phyloP scores from a whole-genome alignment of 176 grass and related monocot species.

The Guadua angustifolia region DNA sequence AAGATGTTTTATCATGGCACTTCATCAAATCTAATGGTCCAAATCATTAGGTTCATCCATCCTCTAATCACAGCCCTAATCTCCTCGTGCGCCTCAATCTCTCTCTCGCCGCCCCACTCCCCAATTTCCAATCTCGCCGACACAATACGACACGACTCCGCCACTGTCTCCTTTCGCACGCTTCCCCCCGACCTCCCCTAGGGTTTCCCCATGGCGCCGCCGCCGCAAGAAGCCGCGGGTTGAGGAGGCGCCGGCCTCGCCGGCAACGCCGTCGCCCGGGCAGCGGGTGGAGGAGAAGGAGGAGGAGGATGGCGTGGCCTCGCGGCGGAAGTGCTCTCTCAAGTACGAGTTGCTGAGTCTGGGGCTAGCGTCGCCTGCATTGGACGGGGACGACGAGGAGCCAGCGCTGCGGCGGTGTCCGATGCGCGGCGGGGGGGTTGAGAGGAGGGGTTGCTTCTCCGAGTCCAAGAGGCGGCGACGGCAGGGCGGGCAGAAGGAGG shows the following conservation, averaged over 20 bases:
- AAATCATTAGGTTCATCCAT: too few relatives aligned
- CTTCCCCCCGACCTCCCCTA: too few relatives aligned
- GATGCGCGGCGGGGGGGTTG: slow-evolving; percentile 30
- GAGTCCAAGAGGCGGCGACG: slow-evolving; percentile 34
- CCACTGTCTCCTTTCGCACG: too few relatives aligned
- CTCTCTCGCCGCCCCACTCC: too few relatives aligned
- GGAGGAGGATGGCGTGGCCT: slow-evolving; percentile 18
- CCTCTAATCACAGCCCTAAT: too few relatives aligned
- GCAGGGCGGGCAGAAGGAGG: slow-evolving; percentile 44
- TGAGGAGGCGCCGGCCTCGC: slow-evolving; percentile 18
- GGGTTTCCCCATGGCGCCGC: too few relatives aligned
- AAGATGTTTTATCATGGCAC: too few relatives aligned
- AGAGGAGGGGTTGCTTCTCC: slow-evolving; percentile 30
- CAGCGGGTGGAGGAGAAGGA: slow-evolving; percentile 5
- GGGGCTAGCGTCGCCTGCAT: slow-evolving; percentile 43
- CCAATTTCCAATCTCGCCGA: too few relatives aligned
- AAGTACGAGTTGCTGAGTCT: slow-evolving; percentile 60
- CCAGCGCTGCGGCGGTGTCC: slow-evolving; percentile 7
- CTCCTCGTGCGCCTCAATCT: too few relatives aligned
- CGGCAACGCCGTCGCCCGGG: background rate
- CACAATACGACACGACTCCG: too few relatives aligned
- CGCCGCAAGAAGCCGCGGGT: slow-evolving; percentile 50
- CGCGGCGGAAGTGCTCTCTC: slow-evolving; percentile 45
- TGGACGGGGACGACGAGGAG: slow-evolving; percentile 28
- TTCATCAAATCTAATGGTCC: too few relatives aligned